Base-by-base conservation (phyloP, 495 filamentous ascomycete genomes). In the Lasiosphaeria miniovina region DNA sequence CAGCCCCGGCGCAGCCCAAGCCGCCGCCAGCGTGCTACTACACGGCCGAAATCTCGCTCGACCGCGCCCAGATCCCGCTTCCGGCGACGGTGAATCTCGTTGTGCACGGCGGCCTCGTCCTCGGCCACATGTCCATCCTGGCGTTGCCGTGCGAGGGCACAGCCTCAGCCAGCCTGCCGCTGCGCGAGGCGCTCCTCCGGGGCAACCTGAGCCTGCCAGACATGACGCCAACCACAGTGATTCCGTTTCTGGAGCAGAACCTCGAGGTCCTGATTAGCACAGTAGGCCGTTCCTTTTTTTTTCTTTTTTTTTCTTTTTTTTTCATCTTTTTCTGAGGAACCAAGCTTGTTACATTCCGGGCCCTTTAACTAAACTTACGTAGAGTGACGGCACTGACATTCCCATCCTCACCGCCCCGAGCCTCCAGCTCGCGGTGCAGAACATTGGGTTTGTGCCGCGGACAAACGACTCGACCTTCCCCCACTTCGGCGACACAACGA, bases 1-100 rank as follows among this genome's bases (percentile, higher is more conserved):
- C 24, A 2, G 24, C 24, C 24, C 24, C 24, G 24, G 24, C 24
- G 24, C 24, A 24, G 24, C 24, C 24, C 24, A 24, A 24, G 24
- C 24, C 24, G 24, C 4, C 50, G 11, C 54, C 12, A 12, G 3
- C 7, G 24, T 35, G n/a, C 14, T 68, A 75, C 56, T 76, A 74
- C 62, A 68, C 68, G 11, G 66, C 69, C 3, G 61, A 71, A 17
- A 49, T 77, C 36, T 43, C 61, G 3, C 68, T 72, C 7, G 60
- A 76, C n/a, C 61, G 73, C 15, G 59, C 62, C 3, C 65, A 71
- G 34, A 52, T 76, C 6, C 60, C 57, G 5, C 63, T 74, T 0
- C 75, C 71, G 4, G 69, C 67, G 38, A 65, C 57, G 5, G 55
- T 78, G 35, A 54, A 68, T 36, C 62, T 77, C 5, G 55, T 70